Base-by-base conservation (phyloP, 148 eudicot species). In the Fagopyrum tataricum region DNA sequence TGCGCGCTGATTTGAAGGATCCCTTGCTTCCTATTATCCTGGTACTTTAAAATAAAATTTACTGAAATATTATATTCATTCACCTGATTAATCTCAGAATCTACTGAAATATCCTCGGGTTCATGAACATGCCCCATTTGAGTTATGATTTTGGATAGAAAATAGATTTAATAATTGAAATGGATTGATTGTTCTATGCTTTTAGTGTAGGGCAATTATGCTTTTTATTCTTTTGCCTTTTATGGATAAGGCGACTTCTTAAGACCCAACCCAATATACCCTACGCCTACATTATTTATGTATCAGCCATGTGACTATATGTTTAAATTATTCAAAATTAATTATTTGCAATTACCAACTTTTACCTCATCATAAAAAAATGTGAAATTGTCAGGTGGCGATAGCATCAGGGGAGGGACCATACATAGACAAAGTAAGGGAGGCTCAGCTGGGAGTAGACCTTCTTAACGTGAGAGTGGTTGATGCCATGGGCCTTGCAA, bases 371-470 rank as follows among this genome's bases (percentile, higher is more conserved):
- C 23, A 18, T n/a, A 7, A 18, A 24, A 55, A 55, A 64, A 64
- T 64, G 44, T 15, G 69, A 14, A 37, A 31, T 31, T 64, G 69
- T 3, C 71, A 89, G 93, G 93, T 89, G 52, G 93, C 84, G 4
- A 76, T 89, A 72, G 85, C 88, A 26, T 86, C 93, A 20, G 90
- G 88, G 37, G 53, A 76, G 76, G 90, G 86, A n/a, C 86, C 80
- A 7, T 89, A 78, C 53, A 47, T 82, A 40, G 86, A 79, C 37
- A 78, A 44, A 44, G 85, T 89, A 31, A 85, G 95, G 44, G 85
- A 80, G 70, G 89, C 88, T 23, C 95, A 90, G 76, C 44, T 83
- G 59, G 82, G 68, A 55, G 74, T 81, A 9, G 75, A 82, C 51
- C 84, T 90, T 40, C 72, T 78, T 20, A 85, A 85, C 68, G 79